These are phyloP conservation scores for Ulota crispa DNA, from an alignment of 225 moss, liverwort and hornwort species.

Conservation along the genomic window DNA sequence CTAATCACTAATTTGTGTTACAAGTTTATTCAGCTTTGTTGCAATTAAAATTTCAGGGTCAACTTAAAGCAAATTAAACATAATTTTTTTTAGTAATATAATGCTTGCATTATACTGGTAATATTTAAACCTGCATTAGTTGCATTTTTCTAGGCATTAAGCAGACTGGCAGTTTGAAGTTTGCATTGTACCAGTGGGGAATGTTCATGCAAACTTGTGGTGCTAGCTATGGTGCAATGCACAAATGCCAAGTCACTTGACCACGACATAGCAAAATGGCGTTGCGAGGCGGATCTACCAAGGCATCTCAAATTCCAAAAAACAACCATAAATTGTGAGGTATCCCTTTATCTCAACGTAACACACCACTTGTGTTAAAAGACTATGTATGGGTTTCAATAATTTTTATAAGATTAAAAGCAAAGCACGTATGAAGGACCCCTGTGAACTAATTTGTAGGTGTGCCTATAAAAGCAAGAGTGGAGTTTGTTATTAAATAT, in stretches of 20 bases:
- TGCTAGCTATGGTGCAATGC: conserved; percentile 40
- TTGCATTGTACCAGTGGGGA: conserved; percentile 5
- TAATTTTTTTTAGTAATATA: not conserved
- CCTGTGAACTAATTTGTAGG: too few relatives aligned
- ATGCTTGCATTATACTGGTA: not conserved
- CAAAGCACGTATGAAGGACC: not conserved
- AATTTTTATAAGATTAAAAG: not conserved
- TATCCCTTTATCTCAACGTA: conserved; percentile 1
- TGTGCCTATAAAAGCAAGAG: too few relatives aligned
- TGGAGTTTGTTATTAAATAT: too few relatives aligned
- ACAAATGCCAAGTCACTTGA: conserved; percentile 23
- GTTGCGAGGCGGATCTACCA: conserved; percentile 66
- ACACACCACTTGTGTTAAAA: not conserved
- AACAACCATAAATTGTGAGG: conserved; percentile 68
- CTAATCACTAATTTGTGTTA: not conserved
- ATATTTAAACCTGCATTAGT: not conserved
- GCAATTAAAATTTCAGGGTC: not conserved
- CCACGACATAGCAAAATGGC: conserved; percentile 47
- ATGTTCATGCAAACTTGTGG: conserved; percentile 6
- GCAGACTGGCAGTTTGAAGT: not conserved
- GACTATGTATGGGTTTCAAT: not conserved
- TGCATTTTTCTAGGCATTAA: not conserved
- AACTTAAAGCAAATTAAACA: not conserved
- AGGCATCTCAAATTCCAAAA: conserved; percentile 64
- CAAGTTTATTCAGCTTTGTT: not conserved